Evolutionary conservation across 2,329 filamentous ascomycete species (phyloP).

Genomic region (Annulohypoxylon truncatum): DNA sequence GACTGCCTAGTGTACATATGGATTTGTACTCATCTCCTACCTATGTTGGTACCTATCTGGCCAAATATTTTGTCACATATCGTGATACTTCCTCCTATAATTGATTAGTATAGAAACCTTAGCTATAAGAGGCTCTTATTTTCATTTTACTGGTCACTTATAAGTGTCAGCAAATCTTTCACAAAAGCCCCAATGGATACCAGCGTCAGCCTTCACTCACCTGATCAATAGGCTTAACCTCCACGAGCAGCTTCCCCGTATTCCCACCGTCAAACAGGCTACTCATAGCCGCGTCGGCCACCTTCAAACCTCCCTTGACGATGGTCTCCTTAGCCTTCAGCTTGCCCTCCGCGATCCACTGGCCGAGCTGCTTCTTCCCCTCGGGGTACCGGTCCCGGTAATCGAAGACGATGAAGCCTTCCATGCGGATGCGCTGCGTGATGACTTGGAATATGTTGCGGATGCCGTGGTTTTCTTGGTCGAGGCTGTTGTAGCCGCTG

Average conservation of each 20-base stretch:
- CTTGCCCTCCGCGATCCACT: slow-evolving; percentile 79
- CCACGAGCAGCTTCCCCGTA: slow-evolving; percentile 73
- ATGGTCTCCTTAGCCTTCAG: slow-evolving; percentile 78
- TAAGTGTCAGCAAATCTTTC: neutral
- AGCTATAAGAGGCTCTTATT: neutral
- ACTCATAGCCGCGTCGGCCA: slow-evolving; percentile 71
- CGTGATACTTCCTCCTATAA: neutral
- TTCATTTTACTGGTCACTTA: neutral
- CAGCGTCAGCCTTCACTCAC: slow-evolving; percentile 24
- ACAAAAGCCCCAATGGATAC: neutral
- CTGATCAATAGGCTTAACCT: slow-evolving; percentile 57
- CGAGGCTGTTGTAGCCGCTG: slow-evolving; percentile 73
- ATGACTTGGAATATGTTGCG: slow-evolving; percentile 48
- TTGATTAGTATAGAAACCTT: neutral
- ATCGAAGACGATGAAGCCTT: slow-evolving; percentile 81
- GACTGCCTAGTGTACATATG: neutral
- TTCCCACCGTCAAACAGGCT: slow-evolving; percentile 76
- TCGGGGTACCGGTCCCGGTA: slow-evolving; percentile 66
- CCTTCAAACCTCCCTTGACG: slow-evolving; percentile 73
- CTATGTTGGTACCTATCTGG: neutral
- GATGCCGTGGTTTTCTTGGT: slow-evolving; percentile 59
- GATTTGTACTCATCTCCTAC: neutral
- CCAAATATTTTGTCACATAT: neutral
- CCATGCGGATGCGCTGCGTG: slow-evolving; percentile 66
- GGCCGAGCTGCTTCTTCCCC: slow-evolving; percentile 69